These are phyloP conservation scores for Vigna nakashimae DNA, from an alignment of 306 rosid species.

Conservation along the genomic window DNA sequence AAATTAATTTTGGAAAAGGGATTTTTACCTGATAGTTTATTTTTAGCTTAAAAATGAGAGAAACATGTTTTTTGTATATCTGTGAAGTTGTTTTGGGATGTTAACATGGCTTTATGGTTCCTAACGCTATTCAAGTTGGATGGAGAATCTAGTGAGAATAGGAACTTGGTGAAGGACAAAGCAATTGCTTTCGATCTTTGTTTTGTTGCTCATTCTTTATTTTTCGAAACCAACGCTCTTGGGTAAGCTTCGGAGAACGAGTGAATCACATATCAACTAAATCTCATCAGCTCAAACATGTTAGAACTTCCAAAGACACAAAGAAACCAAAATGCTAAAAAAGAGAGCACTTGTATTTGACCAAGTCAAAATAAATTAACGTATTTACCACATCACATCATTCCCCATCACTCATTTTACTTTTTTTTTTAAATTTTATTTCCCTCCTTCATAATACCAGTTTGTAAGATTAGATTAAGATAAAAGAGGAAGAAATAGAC, in stretches of 20 bases:
- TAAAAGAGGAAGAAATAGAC: too few relatives aligned
- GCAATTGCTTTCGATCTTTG: conserved; percentile 29
- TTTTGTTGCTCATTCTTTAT: conserved; percentile 3
- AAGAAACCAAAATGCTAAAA: neutral
- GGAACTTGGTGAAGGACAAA: conserved; percentile 11
- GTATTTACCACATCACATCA: neutral
- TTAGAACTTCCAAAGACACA: conserved; percentile 6
- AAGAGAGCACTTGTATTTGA: conserved; percentile 1
- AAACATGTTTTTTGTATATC: too few relatives aligned
- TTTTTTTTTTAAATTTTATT: neutral
- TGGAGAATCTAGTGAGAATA: conserved; percentile 18
- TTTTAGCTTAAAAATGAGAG: too few relatives aligned
- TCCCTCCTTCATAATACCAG: too few relatives aligned
- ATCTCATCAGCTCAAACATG: neutral
- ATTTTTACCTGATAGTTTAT: too few relatives aligned
- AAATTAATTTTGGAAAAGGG: neutral
- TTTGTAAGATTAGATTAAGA: too few relatives aligned
- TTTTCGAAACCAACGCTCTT: neutral
- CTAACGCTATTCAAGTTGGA: conserved; percentile 12
- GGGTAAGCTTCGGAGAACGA: neutral
- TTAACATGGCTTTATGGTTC: neutral
- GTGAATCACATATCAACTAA: neutral
- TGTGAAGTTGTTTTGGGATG: neutral
- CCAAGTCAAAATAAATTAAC: neutral
- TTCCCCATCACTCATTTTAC: neutral